These are phyloP conservation scores for Didymella segeticola DNA, from an alignment of 2,329 filamentous ascomycete species.

Conservation along the genomic window DNA sequence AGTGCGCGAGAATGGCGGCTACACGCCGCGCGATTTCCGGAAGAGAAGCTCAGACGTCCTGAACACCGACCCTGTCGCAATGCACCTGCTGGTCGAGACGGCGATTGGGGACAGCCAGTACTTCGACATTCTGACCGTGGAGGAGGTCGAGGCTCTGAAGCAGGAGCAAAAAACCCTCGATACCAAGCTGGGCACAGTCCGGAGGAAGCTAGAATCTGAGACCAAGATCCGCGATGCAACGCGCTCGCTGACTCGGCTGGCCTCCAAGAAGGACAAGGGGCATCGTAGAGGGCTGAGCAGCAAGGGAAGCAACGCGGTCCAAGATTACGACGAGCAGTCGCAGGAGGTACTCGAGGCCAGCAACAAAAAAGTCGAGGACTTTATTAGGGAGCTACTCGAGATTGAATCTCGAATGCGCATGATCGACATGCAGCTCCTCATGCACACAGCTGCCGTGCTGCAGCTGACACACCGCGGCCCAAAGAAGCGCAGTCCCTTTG, in stretches of 20 bases:
- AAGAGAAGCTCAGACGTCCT: conserved; percentile 42
- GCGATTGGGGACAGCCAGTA: conserved; percentile 86
- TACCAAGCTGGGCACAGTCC: conserved; percentile 80
- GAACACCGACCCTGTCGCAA: conserved; percentile 69
- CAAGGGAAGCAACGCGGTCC: conserved; percentile 48
- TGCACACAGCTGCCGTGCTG: conserved; percentile 91
- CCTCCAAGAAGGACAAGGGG: conserved; percentile 62
- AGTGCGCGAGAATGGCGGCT: conserved; percentile 34
- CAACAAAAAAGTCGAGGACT: conserved; percentile 82
- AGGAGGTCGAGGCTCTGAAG: conserved; percentile 91
- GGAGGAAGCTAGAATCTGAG: conserved; percentile 85
- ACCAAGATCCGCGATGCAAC: conserved; percentile 95
- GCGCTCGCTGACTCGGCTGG: conserved; percentile 81
- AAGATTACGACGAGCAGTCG: conserved; percentile 55
- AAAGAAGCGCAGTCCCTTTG: conserved; percentile 62
- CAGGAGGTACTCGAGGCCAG: conserved; percentile 77
- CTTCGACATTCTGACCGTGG: conserved; percentile 85
- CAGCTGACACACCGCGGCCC: conserved; percentile 85
- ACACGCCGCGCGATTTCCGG: conserved; percentile 37
- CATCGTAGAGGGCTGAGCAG: conserved; percentile 61
- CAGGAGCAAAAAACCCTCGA: conserved; percentile 78
- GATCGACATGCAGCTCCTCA: conserved; percentile 77
- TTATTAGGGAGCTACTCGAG: conserved; percentile 79
- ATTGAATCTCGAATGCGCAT: conserved; percentile 77
- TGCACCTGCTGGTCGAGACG: conserved; percentile 92